Evolutionary conservation across 176 grass and related monocot species (phyloP).

Genomic region (Oryza officinalis): DNA sequence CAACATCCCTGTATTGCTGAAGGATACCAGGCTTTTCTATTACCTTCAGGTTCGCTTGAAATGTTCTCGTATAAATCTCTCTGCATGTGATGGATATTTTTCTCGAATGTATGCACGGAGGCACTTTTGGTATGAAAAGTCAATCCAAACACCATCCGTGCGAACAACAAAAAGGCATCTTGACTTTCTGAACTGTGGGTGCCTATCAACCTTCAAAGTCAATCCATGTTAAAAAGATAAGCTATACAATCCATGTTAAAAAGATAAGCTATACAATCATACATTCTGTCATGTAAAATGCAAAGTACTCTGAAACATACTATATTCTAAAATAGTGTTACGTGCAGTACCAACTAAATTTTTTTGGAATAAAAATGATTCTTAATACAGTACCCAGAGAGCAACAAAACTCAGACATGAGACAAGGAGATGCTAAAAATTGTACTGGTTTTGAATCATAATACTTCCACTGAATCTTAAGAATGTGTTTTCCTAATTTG

Average conservation of each 20-base stretch:
- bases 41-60: conserved; percentile 64
- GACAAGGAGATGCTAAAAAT: not conserved
- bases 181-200: conserved; percentile 79
- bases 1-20: not conserved
- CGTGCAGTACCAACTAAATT: not conserved
- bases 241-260: not conserved
- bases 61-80: conserved; percentile 81
- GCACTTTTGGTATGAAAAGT: conserved; percentile 98
- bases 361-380: conserved; percentile 1
- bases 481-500: not conserved
- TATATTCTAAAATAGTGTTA: not conserved
- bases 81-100: conserved; percentile 77
- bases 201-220: conserved; percentile 72
- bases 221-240: conserved; percentile 1
- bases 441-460: not conserved
- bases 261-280: not conserved
- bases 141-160: conserved; percentile 84
- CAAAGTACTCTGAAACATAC: not conserved
- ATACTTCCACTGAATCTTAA: not conserved
- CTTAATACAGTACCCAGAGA: not conserved
- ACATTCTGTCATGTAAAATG: not conserved
- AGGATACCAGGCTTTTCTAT: not conserved
- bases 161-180: conserved; percentile 94
- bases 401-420: not conserved
- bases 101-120: conserved; percentile 72